Evolutionary conservation across 495 filamentous ascomycete genomes (phyloP), one percentile per base, ranked within the genome.

Genomic region (Aspergillus asperescens): DNA sequence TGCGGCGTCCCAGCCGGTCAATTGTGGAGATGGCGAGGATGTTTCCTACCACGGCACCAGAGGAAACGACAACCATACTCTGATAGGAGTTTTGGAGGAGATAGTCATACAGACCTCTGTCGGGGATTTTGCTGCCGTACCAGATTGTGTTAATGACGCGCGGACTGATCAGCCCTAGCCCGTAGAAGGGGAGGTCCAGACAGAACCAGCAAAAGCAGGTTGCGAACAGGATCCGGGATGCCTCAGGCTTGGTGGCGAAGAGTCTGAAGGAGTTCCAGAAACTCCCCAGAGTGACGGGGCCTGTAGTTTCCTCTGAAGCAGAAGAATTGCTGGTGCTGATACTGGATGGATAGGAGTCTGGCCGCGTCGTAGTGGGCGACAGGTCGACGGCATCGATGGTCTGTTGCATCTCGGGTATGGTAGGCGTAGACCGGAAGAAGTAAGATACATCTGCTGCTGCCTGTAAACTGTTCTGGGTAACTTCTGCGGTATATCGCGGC

Each of bases 401-500:
- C 4, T 45, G 39, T 7, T 24, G 37, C 16, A 29, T 39, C 19
- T 13, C 20, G 41, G 15, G 32, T 8, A 8, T 39, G 28, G 15
- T 16, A n/a, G 32, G 48, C 29, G 3, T 44, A 1, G 37, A 34
- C 3, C 35, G 46, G 16, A 45, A 56, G 29, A 56, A 56, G 20
- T 56, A 37, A 8, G 53, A 50, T 5, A 48, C 54, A 45, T 56
- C 54, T 10, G 34, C 48, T 1, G 40, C 48, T n/a, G 68, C 63
- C 40, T 70, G 60, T 5, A 60, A 48, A 15, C 62, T 62, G 48
- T 76, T 69, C 24, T 63, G 56, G 16, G 65, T 51, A 23, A 75
- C 68, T 47, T 76, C 74, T 8, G 68, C 61, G 2, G 66, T 76
- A 57, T 74, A 82, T 48, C 77, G 69, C 1, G 77, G 75, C 0